phyloP scores from a whole-genome alignment of 2,329 filamentous ascomycete species.

The Alternaria sp. region DNA sequence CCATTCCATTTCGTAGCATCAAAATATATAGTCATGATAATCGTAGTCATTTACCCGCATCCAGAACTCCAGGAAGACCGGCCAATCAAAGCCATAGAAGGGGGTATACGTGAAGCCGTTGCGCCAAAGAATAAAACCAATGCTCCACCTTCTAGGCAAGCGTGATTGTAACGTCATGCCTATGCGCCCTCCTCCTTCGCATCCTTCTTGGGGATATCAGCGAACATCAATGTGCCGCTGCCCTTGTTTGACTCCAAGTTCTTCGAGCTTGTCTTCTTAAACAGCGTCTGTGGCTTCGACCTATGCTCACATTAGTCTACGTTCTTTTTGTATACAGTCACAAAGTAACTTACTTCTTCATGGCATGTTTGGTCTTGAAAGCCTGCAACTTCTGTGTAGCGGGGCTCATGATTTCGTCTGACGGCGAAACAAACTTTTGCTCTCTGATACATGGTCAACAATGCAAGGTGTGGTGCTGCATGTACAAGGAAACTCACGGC shows the following conservation, averaged over 20 bases:
- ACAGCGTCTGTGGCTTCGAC: constrained; percentile 53
- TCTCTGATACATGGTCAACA: constrained; percentile 49
- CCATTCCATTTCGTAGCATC: constrained; percentile 6
- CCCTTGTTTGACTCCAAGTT: constrained; percentile 50
- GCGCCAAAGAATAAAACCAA: background rate
- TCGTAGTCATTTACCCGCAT: constrained; percentile 17
- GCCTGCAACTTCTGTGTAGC: constrained; percentile 84
- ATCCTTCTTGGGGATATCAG: constrained; percentile 46
- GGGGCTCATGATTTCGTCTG: constrained; percentile 89
- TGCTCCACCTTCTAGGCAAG: background rate
- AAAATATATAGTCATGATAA: constrained; percentile 21
- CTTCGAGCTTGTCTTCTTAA: constrained; percentile 54
- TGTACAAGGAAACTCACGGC: constrained; percentile 60
- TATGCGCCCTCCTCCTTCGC: constrained; percentile 13
- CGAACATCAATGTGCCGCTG: constrained; percentile 46
- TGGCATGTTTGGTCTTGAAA: constrained; percentile 80
- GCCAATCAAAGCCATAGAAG: constrained; percentile 1
- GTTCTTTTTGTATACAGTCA: background rate
- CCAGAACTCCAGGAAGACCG: constrained; percentile 8
- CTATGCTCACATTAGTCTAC: constrained; percentile 32
- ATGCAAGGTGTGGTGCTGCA: background rate
- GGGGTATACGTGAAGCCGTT: constrained; percentile 7
- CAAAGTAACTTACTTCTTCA: constrained; percentile 67
- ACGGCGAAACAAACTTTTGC: constrained; percentile 78
- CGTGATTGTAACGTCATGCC: background rate